Percentiles rank a stretch among this genome's conserved stretches.
phyloP scores from a whole-genome alignment of 2,329 filamentous ascomycete genomes.

The Mycosphaerella sp. region DNA sequence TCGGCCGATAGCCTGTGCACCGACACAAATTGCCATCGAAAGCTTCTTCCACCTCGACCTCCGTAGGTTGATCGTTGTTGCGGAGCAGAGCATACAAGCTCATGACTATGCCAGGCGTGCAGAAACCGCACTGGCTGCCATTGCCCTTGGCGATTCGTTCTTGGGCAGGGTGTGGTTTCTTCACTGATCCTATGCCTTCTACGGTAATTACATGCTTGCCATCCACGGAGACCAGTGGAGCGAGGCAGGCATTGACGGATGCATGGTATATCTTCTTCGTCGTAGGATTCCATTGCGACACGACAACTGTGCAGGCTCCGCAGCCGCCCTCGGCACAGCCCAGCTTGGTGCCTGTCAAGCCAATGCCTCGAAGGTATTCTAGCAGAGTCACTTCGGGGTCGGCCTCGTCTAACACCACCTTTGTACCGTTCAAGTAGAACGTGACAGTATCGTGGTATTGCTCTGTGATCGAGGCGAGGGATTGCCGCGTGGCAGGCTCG shows the following conservation, averaged over 20 bases:
- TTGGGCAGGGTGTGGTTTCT: constrained; percentile 81
- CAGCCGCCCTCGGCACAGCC: constrained; percentile 96
- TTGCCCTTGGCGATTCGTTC: constrained; percentile 87
- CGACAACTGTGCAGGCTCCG: constrained; percentile 90
- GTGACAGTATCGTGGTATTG: constrained; percentile 79
- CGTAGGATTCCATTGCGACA: constrained; percentile 89
- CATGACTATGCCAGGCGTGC: constrained; percentile 96
- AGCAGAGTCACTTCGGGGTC: constrained; percentile 89
- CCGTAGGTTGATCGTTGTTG: constrained; percentile 70
- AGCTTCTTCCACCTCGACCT: constrained; percentile 85
- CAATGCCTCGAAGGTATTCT: constrained; percentile 88
- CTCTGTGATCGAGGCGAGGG: constrained; percentile 60
- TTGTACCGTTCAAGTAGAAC: constrained; percentile 94
- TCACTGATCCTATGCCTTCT: constrained; percentile 86
- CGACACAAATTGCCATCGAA: constrained; percentile 96
- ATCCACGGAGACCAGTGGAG: constrained; percentile 85
- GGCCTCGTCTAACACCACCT: constrained; percentile 74
- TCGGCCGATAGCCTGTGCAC: constrained; percentile 91
- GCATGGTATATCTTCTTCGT: constrained; percentile 93
- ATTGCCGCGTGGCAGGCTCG: constrained; percentile 39
- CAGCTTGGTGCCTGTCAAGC: constrained; percentile 90
- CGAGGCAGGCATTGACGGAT: constrained; percentile 91
- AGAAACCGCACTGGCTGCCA: constrained; percentile 93
- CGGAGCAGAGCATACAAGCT: constrained; percentile 88
- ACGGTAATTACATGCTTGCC: constrained; percentile 98